Conservation (phyloP, 768 basidiomycete species). For the Rhodotorula diobovata region DNA sequence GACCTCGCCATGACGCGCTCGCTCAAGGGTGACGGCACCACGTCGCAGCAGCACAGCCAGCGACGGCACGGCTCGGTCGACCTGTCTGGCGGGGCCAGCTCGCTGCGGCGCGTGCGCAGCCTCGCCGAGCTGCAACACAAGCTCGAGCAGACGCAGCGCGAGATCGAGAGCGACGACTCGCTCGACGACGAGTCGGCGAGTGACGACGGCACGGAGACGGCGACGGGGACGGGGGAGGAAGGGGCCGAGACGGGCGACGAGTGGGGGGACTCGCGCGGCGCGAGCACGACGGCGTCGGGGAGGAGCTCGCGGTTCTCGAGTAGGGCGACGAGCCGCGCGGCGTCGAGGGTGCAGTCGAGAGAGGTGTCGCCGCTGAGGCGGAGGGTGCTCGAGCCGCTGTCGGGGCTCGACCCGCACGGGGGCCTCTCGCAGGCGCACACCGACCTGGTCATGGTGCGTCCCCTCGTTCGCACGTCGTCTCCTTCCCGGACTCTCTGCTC, state of each 20-base stretch:
- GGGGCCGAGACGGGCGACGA: slow-evolving; percentile 5
- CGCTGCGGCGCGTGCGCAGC: slow-evolving; percentile 27
- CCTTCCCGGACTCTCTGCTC: not conserved
- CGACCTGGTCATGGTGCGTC: not conserved
- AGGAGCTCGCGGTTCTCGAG: not conserved
- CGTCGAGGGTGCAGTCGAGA: slow-evolving; percentile 14
- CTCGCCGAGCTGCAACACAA: slow-evolving; percentile 34
- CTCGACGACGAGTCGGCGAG: slow-evolving; percentile 3
- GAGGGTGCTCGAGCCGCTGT: slow-evolving; percentile 13
- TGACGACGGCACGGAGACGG: too few species aligned
- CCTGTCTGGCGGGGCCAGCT: not conserved
- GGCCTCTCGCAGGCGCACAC: too few species aligned
- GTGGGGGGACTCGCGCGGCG: not conserved
- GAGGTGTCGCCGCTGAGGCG: slow-evolving; percentile 17
- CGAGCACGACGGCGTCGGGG: not conserved
- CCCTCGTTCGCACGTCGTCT: too few species aligned
- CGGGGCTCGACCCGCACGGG: not conserved
- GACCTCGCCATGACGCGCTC: slow-evolving; percentile 27
- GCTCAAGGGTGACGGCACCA: not conserved
- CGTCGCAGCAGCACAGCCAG: not conserved
- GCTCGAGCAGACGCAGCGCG: slow-evolving; percentile 34
- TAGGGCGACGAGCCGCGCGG: not conserved
- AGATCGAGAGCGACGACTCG: slow-evolving; percentile 32
- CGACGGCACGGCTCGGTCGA: not conserved
- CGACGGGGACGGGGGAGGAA: not conserved